Conservation (phyloP, 164 flowering plant genomes). For the Tetrastigma voinierianum region DNA sequence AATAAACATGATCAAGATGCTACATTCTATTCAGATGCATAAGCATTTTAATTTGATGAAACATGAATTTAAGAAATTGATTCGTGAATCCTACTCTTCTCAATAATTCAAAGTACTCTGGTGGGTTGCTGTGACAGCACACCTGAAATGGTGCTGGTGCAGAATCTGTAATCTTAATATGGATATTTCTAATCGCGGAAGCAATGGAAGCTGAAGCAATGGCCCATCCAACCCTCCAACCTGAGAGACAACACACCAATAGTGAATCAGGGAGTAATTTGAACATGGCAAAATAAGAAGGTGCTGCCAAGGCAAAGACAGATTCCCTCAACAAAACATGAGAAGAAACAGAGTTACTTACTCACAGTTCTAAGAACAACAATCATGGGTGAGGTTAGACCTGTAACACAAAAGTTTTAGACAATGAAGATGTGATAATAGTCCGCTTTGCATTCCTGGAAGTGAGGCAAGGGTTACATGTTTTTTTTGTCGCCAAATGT, state of each 20-base stretch:
- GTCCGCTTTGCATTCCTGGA: conserved; percentile 78
- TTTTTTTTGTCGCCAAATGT: conserved; percentile 54
- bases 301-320: neutral
- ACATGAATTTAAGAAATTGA: neutral
- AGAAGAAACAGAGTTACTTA: no score
- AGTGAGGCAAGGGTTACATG: conserved; percentile 76
- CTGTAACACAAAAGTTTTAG: conserved; percentile 80
- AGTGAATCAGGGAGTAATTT: neutral
- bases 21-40: neutral
- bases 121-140: conserved; percentile 66
- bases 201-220: conserved; percentile 70
- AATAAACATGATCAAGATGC: neutral
- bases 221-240: conserved; percentile 97
- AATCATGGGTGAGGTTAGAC: conserved; percentile 30
- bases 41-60: neutral
- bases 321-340: neutral
- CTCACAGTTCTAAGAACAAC: no score
- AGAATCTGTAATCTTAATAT: conserved; percentile 63
- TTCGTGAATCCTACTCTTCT: conserved; percentile 38
- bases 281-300: neutral
- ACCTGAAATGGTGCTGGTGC: conserved; percentile 94
- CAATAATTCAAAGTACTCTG: conserved; percentile 49
- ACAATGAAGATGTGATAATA: conserved; percentile 78
- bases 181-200: conserved; percentile 76
- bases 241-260: conserved; percentile 29